These are phyloP conservation scores for Lentinula novae-zelandiae DNA, from an alignment of 1,284 basidiomycete species.

Conservation along the genomic window DNA sequence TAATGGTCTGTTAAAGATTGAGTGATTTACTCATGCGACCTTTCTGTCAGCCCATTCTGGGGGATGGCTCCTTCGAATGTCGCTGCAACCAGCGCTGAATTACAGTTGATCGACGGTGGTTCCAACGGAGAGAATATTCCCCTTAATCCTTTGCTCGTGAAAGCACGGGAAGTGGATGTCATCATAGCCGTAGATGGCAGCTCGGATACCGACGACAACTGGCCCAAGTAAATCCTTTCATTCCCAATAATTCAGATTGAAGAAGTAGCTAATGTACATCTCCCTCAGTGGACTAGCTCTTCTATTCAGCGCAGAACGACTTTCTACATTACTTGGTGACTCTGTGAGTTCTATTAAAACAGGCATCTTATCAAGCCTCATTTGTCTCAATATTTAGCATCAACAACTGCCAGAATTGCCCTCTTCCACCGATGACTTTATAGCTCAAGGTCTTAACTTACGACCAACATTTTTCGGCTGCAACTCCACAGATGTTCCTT, in stretches of 20 bases:
- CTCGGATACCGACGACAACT: slow-evolving; percentile 28
- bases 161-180: slow-evolving; percentile 45
- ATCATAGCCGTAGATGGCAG: slow-evolving; percentile 47
- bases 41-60: slow-evolving; percentile 41
- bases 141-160: slow-evolving; percentile 50
- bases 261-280: slow-evolving; percentile 22
- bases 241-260: slow-evolving; percentile 25
- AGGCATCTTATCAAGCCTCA: slow-evolving; percentile 18
- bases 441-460: slow-evolving; percentile 29
- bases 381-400: slow-evolving; percentile 22
- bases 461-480: slow-evolving; percentile 47
- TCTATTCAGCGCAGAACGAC: slow-evolving; percentile 26
- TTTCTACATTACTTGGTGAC: slow-evolving; percentile 20
- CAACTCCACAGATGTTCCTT: slow-evolving; percentile 24
- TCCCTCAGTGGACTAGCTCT: slow-evolving; percentile 31
- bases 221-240: neutral
- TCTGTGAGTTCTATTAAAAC: slow-evolving; percentile 31
- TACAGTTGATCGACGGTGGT: slow-evolving; percentile 39
- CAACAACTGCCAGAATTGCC: slow-evolving; percentile 40
- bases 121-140: slow-evolving; percentile 44
- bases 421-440: slow-evolving; percentile 25
- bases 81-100: slow-evolving; percentile 29
- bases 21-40: slow-evolving; percentile 14
- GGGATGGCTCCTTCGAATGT: slow-evolving; percentile 32
- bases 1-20: slow-evolving; percentile 13